Evolutionary conservation across 2,329 filamentous ascomycete genomes (phyloP), one percentile per base, ranked within the genome.

Genomic region (Sporothrix brunneoviolacea): DNA sequence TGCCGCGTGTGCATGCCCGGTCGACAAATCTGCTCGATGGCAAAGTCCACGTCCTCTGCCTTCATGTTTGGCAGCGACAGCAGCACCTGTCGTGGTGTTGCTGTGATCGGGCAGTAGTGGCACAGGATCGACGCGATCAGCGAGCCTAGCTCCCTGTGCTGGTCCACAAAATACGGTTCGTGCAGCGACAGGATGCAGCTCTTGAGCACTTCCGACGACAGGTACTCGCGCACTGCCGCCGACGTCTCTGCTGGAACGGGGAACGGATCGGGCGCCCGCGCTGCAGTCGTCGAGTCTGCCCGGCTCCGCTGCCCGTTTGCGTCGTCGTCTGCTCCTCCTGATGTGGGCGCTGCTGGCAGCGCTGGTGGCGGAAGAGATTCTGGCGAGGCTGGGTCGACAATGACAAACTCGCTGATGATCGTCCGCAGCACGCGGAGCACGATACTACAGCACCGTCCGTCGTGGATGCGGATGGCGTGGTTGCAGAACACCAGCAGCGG

Each of bases 151-250:
- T 98, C 91, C 64, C 91, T 91, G 62, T 98, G 93, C 55, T 94
- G 80, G 59, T 98, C 93, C 30, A 96, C 91, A 67, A 97, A 98
- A 67, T 97, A 96, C 0, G 89, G 84, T 58, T 98, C 93, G 68
- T 97, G 88, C 45, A 98, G 81, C 2, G 88, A 94, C 2, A 84
- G 88, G 64, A 96, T 88, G 61, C 87, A 91, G 0, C 90, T 89
- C 70, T 91, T 88, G 44, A 98, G 78, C 3, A 97, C 88, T 58
- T 95, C 87, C 5, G 83, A 82, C 47, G 84, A 89, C 62, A 97
- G 91, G 66, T 91, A 98, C 62, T 95, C 89, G 47, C 91, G 83
- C 55, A 97, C 87, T 8, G 77, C 85, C 8, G 76, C 70, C 1
- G 82, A 75, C 13, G 82, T 81, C 24, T 74, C 69, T 0, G 70